Evolutionary conservation across 129 eudicot genomes (phyloP), one percentile per base, ranked within the genome.

Genomic region (Glebionis coronaria): DNA sequence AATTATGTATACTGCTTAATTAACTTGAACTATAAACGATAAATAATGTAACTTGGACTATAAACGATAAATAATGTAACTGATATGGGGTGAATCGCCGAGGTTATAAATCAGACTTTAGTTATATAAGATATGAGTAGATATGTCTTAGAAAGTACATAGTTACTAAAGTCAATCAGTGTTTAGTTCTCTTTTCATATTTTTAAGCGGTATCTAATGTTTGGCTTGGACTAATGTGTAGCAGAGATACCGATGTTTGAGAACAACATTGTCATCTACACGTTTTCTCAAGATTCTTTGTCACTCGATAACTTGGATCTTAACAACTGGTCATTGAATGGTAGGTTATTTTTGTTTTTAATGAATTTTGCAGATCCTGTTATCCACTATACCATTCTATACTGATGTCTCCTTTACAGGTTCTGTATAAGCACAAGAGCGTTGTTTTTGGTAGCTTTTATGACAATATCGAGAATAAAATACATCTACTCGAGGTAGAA

Each of bases 251-350:
- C 96, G 49, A 88, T 91, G 96, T 82, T 88, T 76, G 98, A 88
- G 82, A 82, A 71, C 82, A 81, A 82, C 56, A 75, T 91, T 20
- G 82, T 91, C 68, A 82, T 91, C 49, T 91, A 88, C 85, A 91
- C 85, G 80, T 91, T 88, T 69, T 87, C 84, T 70, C 96, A 91
- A 76, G 98, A 91, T 91, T 91, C 73, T 91, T 79, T 83, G 98
- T 91, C 20, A 88, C 91, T 49, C 95, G 98, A 16, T n/a, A n/a
- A n/a, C n/a, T n/a, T n/a, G n/a, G n/a, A n/a, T n/a, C n/a, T n/a
- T n/a, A n/a, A n/a, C n/a, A n/a, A n/a, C n/a, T n/a, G n/a, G n/a
- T n/a, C n/a, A n/a, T n/a, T n/a, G n/a, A n/a, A n/a, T n/a, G n/a
- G n/a, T n/a, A n/a, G n/a, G n/a, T n/a, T n/a, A n/a, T n/a, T n/a